Base-by-base conservation (phyloP, 148 eudicot genomes). In the Amaranthus cruentus region DNA sequence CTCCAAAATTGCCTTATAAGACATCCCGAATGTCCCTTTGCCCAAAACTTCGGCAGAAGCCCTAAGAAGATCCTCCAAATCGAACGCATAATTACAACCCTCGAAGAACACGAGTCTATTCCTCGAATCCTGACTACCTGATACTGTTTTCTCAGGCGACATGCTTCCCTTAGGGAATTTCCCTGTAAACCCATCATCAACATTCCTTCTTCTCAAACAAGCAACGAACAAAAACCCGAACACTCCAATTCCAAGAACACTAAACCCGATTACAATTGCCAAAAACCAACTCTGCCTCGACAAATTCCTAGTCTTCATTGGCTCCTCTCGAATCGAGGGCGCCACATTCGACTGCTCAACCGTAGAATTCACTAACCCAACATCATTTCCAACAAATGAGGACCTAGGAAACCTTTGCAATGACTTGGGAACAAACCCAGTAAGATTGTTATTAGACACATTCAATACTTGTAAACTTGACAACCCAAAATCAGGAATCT, bases 11-110 rank as follows among this genome's bases (percentile, higher is more conserved):
- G 97, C 97, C 84, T 90, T 95, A 68, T 90, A 95, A 4, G 97
- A 87, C 79, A 80, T 95, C 18, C 98, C 98, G 77, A 88, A 91
- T 0, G 93, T 86, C 46, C 98, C 98, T 80, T 95, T 95, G 2
- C 98, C 98, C 80, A 95, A 75, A 2, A 91, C 97, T 77, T 95
- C 97, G 67, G 98, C 97, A 59, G 98, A 95, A 55, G 98, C 98
- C 83, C 97, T 90, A 67, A 95, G 73, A 62, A 95, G 80, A 83
- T 95, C 98, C 84, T 95, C 98, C 75, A 95, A 84, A 88, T 95
- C 97, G 69, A 95, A 95, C 10, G 84, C 93, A 73, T 88, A 90
- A 69, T 71, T 87, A 78, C 93, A 89, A 6, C 97, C 93, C 85
- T 90, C 98, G 44, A 95, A 95, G 84, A 91, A 95, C 64, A 86